Percentiles rank a stretch among this genome's conserved stretches.
Conservation (phyloP, 805 yeast genomes). For the Saccharomycopsis schoenii region DNA sequence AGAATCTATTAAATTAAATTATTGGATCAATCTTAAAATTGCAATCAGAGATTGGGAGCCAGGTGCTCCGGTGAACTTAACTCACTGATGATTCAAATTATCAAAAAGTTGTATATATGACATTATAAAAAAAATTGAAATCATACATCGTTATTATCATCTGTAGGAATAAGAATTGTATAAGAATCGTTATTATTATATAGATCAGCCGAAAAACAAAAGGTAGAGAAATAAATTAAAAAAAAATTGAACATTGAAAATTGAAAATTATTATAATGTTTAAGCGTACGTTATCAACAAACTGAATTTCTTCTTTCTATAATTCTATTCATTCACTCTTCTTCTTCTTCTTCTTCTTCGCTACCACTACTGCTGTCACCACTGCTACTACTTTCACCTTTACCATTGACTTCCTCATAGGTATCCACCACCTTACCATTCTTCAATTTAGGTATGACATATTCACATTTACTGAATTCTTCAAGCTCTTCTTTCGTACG, state of each 20-base stretch:
- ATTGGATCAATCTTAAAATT: slow-evolving; percentile 70
- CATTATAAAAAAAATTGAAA: background rate
- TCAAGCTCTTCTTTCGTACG: slow-evolving; percentile 45
- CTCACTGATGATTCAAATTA: slow-evolving; percentile 34
- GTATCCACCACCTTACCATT: slow-evolving; percentile 15
- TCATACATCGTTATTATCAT: background rate
- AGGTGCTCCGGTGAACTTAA: slow-evolving; percentile 52
- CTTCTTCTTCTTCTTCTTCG: slow-evolving; percentile 11
- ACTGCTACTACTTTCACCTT: slow-evolving; percentile 32
- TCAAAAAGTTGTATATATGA: background rate
- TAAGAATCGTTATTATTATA: background rate
- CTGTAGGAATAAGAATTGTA: background rate
- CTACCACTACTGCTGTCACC: slow-evolving; percentile 26
- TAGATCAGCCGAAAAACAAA: background rate
- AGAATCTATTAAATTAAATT: slow-evolving; percentile 64
- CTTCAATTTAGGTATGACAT: slow-evolving; percentile 34
- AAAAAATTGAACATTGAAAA: background rate
- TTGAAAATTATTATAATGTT: background rate
- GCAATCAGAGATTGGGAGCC: slow-evolving; percentile 75
- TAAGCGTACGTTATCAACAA: background rate
- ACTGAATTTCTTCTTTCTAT: background rate
- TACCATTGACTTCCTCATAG: slow-evolving; percentile 23
- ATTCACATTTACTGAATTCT: slow-evolving; percentile 60
- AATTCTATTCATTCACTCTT: slow-evolving; percentile 2
- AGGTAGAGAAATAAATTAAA: background rate